Base-by-base conservation (phyloP, 2,329 filamentous ascomycete genomes). In the Fusarium sp. region DNA sequence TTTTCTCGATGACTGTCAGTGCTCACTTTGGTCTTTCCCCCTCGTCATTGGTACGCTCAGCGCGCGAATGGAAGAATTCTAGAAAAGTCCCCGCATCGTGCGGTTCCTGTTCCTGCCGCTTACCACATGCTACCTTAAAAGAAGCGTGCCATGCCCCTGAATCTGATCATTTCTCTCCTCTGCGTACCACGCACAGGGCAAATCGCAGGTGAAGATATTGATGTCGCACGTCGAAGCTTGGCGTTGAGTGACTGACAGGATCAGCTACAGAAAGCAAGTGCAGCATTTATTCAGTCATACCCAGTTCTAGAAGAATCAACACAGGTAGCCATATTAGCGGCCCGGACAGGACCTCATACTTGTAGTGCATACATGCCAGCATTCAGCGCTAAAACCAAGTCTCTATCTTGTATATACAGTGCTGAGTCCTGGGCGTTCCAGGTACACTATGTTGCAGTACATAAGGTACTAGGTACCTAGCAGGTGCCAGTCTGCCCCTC, bases 261-360 rank as follows among this genome's bases (percentile, higher is more conserved):
- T 12, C 36, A 28, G 39, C 28, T 50, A 39, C 20, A 34, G 24
- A 38, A 20, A 32, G 26, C 39, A 47, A 24, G 12, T 20, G 24
- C 40, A 53, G 15, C 15, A 44, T 42, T 20, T 46, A n/a, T 36
- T 36, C 34, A 36, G 53, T 39, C 52, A 28, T 28, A 1, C 26
- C 26, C 26, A 28, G 10, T 28, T 28, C 26, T 28, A 11, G 6
- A 28, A 28, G 26, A 28, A 28, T 28, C 26, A 28, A 28, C 47
- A 57, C 24, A 47, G 62, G 53, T 55, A 47, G 47, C 58, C 67
- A 36, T 69, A 65, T 58, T 60, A 47, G 59, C 67, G 71, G 71
- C 57, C 71, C 67, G 67, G 55, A 57, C 71, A 69, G 69, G 71
- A 72, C 69, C 63, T n/a, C n/a, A n/a, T n/a, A n/a, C n/a, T n/a